phyloP scores from a whole-genome alignment of 2,329 filamentous ascomycete species.

The Aspergillus pseudotamarii region DNA sequence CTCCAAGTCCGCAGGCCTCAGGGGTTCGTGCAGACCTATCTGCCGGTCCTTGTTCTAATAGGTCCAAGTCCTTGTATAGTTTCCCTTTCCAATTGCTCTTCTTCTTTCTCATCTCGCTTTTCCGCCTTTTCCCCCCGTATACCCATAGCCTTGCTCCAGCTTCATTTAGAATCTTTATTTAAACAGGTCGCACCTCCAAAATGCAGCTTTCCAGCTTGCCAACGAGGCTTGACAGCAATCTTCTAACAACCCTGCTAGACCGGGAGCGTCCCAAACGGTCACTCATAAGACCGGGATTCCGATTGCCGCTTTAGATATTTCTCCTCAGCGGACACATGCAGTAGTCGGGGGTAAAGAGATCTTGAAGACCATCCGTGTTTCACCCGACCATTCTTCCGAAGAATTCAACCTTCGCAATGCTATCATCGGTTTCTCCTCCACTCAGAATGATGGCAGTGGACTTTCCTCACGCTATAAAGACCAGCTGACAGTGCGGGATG shows the following conservation, averaged over 20 bases:
- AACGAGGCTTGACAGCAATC: slow-evolving; percentile 8
- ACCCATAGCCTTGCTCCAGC: background rate
- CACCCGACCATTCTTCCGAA: slow-evolving; percentile 60
- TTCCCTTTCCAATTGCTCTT: slow-evolving; percentile 21
- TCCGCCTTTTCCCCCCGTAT: slow-evolving; percentile 1
- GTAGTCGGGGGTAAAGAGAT: slow-evolving; percentile 68
- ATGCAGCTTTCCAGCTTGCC: slow-evolving; percentile 8
- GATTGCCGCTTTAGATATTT: slow-evolving; percentile 66
- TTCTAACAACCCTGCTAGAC: slow-evolving; percentile 36
- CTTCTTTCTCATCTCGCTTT: slow-evolving; percentile 21
- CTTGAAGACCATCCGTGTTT: slow-evolving; percentile 65
- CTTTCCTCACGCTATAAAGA: slow-evolving; percentile 57
- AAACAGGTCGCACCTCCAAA: background rate
- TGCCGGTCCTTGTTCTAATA: slow-evolving; percentile 35
- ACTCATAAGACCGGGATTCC: slow-evolving; percentile 67
- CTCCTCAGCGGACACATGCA: slow-evolving; percentile 64
- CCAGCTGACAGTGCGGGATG: slow-evolving; percentile 65
- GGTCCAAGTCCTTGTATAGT: slow-evolving; percentile 44
- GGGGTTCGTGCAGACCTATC: slow-evolving; percentile 33
- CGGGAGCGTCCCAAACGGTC: slow-evolving; percentile 56
- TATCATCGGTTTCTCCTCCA: slow-evolving; percentile 60
- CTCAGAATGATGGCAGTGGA: slow-evolving; percentile 49
- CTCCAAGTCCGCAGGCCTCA: slow-evolving; percentile 54
- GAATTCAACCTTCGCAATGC: slow-evolving; percentile 66
- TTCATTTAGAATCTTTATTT: slow-evolving; percentile 2